Conservation (phyloP, 2,329 filamentous ascomycete species). For the Eurotiales sp. region DNA sequence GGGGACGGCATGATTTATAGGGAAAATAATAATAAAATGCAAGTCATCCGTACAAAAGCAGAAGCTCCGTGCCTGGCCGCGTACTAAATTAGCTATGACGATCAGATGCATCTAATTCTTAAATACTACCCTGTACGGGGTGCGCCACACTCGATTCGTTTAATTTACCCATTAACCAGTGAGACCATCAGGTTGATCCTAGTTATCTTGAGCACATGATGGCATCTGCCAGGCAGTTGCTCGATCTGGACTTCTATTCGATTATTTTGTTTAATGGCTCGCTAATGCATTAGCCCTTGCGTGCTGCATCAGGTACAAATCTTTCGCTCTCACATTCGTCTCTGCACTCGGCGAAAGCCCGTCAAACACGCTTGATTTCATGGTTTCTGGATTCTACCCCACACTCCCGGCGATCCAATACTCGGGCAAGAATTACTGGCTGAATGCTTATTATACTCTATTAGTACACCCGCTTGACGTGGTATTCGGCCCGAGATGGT, state of each 20-base stretch:
- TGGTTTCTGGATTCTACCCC: neutral
- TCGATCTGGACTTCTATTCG: too few relatives aligned
- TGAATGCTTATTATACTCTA: too few relatives aligned
- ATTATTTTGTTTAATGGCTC: too few relatives aligned
- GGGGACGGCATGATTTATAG: too few relatives aligned
- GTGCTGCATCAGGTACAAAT: too few relatives aligned
- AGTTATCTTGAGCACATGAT: neutral
- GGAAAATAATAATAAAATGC: too few relatives aligned
- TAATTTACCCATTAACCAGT: neutral
- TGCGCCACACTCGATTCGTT: neutral
- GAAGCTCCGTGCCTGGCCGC: neutral
- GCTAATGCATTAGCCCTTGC: too few relatives aligned
- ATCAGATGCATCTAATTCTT: neutral
- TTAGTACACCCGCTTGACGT: neutral
- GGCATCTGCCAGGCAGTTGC: neutral
- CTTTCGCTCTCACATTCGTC: too few relatives aligned
- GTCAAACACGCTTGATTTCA: too few relatives aligned
- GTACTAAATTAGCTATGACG: neutral
- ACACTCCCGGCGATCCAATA: neutral
- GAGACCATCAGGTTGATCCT: neutral
- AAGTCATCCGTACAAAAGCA: neutral
- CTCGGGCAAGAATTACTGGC: neutral
- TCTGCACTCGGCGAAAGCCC: too few relatives aligned
- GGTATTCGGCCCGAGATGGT: neutral
- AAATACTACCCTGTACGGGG: neutral